Conservation (phyloP, 2,329 filamentous ascomycete species). For the Dactylellina sp. region DNA sequence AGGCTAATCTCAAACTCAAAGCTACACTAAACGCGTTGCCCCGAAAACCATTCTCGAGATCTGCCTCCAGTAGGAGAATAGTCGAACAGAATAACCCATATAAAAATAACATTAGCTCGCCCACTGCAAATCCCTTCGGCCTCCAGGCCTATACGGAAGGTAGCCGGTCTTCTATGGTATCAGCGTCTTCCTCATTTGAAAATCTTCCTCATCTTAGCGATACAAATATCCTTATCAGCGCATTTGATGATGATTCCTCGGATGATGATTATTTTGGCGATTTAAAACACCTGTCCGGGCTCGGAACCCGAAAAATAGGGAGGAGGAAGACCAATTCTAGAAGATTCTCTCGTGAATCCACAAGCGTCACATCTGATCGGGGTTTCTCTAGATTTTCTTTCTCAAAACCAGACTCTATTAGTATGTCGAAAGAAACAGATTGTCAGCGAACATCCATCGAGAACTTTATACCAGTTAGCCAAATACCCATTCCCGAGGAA, state of each 20-base stretch:
- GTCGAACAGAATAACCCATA: conserved; percentile 38
- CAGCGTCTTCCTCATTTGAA: conserved; percentile 36
- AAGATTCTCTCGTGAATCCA: conserved; percentile 49
- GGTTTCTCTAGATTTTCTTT: conserved; percentile 46
- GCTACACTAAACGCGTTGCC: conserved; percentile 21
- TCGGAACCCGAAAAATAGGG: conserved; percentile 42
- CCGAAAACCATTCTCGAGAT: conserved; percentile 28
- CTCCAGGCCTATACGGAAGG: conserved; percentile 28
- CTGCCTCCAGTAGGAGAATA: conserved; percentile 17
- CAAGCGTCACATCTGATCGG: conserved; percentile 25
- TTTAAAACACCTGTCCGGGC: conserved; percentile 43
- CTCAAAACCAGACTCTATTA: conserved; percentile 27
- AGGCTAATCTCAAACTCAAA: conserved; percentile 26
- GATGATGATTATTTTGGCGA: conserved; percentile 55
- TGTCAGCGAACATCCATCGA: conserved; percentile 34
- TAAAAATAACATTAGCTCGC: conserved; percentile 2
- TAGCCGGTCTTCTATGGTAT: conserved; percentile 16
- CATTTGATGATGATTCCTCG: conserved; percentile 53
- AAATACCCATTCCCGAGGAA: conserved; percentile 52
- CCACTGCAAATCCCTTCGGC: conserved; percentile 15
- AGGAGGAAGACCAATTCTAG: conserved; percentile 38
- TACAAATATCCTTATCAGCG: conserved; percentile 19
- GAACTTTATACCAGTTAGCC: conserved; percentile 43
- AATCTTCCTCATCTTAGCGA: conserved; percentile 22
- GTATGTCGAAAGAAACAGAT: conserved; percentile 35